Conservation (phyloP, 2,329 filamentous ascomycete genomes). For the Colletotrichum gigasporum region DNA sequence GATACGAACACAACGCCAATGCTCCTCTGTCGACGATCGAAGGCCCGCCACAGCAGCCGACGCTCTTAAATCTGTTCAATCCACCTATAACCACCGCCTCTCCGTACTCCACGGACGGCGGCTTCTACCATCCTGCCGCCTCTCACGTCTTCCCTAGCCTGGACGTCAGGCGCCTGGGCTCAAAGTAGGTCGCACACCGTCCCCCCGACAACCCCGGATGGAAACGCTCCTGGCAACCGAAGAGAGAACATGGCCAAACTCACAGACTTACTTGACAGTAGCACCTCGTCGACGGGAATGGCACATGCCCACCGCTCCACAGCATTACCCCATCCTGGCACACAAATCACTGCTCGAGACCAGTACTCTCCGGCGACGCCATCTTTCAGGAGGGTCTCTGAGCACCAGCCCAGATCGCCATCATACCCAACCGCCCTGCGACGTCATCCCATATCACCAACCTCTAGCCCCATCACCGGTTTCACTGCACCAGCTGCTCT, state of each 20-base stretch:
- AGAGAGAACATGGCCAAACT: constrained; percentile 28
- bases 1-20: constrained; percentile 65
- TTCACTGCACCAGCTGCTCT: constrained; percentile 22
- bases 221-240: constrained; percentile 23
- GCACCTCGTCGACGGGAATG: constrained; percentile 63
- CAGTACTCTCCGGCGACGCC: constrained; percentile 63
- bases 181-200: constrained; percentile 58
- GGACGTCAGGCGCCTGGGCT: constrained; percentile 64
- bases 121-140: constrained; percentile 57
- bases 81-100: constrained; percentile 56
- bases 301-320: constrained; percentile 65
- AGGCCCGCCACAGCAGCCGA: constrained; percentile 58
- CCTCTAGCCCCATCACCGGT: constrained; percentile 52
- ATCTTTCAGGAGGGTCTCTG: constrained; percentile 57
- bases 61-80: constrained; percentile 62
- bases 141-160: constrained; percentile 57
- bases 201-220: constrained; percentile 7
- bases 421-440: constrained; percentile 57
- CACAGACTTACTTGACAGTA: constrained; percentile 54
- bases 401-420: constrained; percentile 61
- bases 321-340: constrained; percentile 60
- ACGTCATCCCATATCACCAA: constrained; percentile 63
- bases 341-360: constrained; percentile 60
- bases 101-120: constrained; percentile 60
- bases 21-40: constrained; percentile 64